These are phyloP conservation scores for Eimeria maxima DNA, from an alignment of 169 alveolate species.

Conservation along the genomic window DNA sequence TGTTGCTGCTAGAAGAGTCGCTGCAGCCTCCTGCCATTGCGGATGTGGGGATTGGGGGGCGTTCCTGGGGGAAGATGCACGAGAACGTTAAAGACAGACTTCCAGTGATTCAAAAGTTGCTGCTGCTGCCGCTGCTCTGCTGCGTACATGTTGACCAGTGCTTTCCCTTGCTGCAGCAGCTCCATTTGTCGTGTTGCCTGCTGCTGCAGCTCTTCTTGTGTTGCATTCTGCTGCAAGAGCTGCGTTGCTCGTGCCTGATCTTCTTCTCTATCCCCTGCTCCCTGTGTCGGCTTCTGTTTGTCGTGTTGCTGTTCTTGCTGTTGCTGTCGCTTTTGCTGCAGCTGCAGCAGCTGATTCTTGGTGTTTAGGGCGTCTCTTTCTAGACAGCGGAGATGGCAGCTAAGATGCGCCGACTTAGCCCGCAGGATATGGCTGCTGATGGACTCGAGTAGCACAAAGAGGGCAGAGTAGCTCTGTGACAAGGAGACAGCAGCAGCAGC, in stretches of 20 bases:
- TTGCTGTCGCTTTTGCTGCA: not conserved
- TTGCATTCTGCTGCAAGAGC: conserved; percentile 17
- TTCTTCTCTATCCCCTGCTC: not conserved
- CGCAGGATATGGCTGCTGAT: not conserved
- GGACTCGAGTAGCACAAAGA: not conserved
- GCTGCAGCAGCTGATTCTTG: no score
- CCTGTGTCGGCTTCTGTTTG: conserved; percentile 7
- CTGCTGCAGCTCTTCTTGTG: conserved; percentile 55
- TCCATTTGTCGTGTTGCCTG: conserved; percentile 34
- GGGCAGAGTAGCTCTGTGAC: not conserved
- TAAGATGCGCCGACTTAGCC: conserved; percentile 34
- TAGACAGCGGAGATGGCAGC: not conserved
- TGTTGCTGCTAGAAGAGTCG: not conserved
- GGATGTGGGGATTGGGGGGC: conserved; percentile 59
- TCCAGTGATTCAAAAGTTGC: conserved; percentile 12
- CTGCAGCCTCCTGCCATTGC: conserved; percentile 59
- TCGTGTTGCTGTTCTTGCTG: conserved; percentile 17
- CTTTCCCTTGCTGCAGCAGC: conserved; percentile 61
- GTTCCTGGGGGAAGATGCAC: conserved; percentile 53
- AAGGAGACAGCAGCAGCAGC: not conserved
- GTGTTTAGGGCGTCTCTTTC: not conserved
- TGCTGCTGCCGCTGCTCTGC: conserved; percentile 62
- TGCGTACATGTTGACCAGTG: conserved; percentile 4
- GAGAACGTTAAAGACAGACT: conserved; percentile 30
- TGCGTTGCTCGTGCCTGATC: not conserved